Conservation (phyloP, 1,139 yeast species). For the Kodamaea ohmeri region DNA sequence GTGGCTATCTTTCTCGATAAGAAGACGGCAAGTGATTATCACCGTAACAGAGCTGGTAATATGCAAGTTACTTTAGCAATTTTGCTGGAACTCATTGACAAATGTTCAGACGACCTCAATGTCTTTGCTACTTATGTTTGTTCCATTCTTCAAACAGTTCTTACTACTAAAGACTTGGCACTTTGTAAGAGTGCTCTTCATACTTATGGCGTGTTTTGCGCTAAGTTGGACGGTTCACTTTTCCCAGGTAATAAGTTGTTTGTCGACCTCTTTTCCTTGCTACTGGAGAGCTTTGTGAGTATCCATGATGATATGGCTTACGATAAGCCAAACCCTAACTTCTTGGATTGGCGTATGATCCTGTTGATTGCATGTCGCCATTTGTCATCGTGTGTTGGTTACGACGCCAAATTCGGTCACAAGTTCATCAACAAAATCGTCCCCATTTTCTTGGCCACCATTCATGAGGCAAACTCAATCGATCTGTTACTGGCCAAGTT, state of each 20-base stretch:
- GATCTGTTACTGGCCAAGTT: slow-evolving; percentile 23
- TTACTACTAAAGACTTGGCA: slow-evolving; percentile 52
- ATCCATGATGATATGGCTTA: slow-evolving; percentile 17
- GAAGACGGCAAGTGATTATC: slow-evolving; percentile 62
- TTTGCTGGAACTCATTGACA: slow-evolving; percentile 62
- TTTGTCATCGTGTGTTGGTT: slow-evolving; percentile 43
- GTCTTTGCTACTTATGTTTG: slow-evolving; percentile 69
- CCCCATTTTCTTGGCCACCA: slow-evolving; percentile 39
- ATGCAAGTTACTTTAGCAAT: slow-evolving; percentile 78
- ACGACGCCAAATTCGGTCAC: slow-evolving; percentile 36
- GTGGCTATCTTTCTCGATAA: slow-evolving; percentile 69
- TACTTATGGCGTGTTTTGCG: slow-evolving; percentile 61
- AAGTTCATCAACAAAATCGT: slow-evolving; percentile 38
- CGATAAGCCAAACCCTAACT: slow-evolving; percentile 30
- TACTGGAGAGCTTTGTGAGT: slow-evolving; percentile 38
- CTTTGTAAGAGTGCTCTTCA: slow-evolving; percentile 50
- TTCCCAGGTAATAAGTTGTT: slow-evolving; percentile 71
- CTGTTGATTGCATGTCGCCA: slow-evolving; percentile 45
- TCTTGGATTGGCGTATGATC: slow-evolving; percentile 48
- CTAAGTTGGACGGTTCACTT: slow-evolving; percentile 61
- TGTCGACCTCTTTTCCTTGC: slow-evolving; percentile 46
- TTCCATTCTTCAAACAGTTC: slow-evolving; percentile 43
- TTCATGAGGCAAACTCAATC: slow-evolving; percentile 19
- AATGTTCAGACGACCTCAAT: slow-evolving; percentile 80
- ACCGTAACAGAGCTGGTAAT: slow-evolving; percentile 68